These are phyloP conservation scores for Elongisporangium prolatum DNA, from an alignment of 352 stramenopile genomes.

Conservation along the genomic window DNA sequence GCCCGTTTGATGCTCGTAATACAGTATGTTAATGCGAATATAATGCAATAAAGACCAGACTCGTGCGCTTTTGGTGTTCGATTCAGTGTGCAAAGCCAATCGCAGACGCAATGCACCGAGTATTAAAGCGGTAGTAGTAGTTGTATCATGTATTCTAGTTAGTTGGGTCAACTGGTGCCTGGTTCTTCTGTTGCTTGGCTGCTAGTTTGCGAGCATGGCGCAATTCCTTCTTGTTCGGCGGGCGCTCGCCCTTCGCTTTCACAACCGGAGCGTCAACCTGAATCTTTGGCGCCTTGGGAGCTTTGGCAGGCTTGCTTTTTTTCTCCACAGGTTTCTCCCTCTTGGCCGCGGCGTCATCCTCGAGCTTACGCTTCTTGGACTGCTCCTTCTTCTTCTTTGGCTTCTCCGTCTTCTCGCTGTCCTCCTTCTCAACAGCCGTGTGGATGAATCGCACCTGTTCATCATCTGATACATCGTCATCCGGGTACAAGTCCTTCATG, in stretches of 20 bases:
- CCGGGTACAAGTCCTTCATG: constrained; percentile 12
- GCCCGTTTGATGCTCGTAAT: no score
- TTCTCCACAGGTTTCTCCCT: constrained; percentile 18
- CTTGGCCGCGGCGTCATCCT: constrained; percentile 16
- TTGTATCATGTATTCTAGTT: no score
- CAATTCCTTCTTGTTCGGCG: constrained; percentile 11
- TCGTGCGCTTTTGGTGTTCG: no score
- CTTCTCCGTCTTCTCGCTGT: constrained; percentile 14
- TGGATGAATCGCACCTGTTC: constrained; percentile 30
- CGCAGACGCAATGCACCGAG: no score
- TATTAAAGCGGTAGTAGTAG: no score
- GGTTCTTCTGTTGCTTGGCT: no score
- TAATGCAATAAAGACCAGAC: constrained; percentile 16
- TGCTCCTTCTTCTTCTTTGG: constrained; percentile 24
- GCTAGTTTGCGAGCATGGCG: constrained; percentile 9
- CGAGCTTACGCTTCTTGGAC: constrained; percentile 32
- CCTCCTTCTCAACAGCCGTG: constrained; percentile 37
- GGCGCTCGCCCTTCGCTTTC: no score
- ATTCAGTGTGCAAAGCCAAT: no score
- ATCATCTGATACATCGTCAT: constrained; percentile 51
- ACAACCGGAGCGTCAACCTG: no score
- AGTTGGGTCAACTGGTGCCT: no score
- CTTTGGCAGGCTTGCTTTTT: constrained; percentile 19
- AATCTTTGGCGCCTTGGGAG: background rate
- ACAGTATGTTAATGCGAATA: constrained; percentile 13